Evolutionary conservation across 2,329 filamentous ascomycete genomes (phyloP).

Genomic region (Epichloe typhina): DNA sequence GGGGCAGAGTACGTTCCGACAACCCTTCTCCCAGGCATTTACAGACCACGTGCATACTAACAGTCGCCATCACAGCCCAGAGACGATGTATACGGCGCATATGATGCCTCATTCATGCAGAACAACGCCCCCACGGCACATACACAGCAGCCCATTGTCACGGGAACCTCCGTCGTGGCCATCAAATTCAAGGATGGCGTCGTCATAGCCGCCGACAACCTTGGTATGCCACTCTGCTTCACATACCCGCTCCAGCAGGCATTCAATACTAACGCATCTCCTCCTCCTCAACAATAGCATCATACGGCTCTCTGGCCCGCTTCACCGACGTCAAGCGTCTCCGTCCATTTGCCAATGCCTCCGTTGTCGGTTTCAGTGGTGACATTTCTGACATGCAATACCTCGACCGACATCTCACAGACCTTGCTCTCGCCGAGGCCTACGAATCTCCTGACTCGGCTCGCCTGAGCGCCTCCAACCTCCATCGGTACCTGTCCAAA

Average conservation of each 20-base stretch:
- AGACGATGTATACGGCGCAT: conserved; percentile 92
- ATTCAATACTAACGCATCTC: not conserved
- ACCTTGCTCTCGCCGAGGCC: conserved; percentile 78
- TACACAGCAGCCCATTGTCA: conserved; percentile 87
- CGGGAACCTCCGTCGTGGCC: conserved; percentile 87
- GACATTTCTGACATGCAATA: conserved; percentile 99
- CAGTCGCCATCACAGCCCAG: conserved; percentile 51
- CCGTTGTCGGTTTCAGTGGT: conserved; percentile 86
- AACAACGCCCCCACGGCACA: conserved; percentile 60
- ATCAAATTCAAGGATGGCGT: conserved; percentile 95
- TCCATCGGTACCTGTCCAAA: conserved; percentile 93
- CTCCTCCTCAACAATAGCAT: conserved; percentile 43
- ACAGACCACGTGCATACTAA: conserved; percentile 7
- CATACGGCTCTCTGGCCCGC: conserved; percentile 90
- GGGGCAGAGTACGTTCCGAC: conserved; percentile 49
- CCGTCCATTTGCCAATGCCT: conserved; percentile 70
- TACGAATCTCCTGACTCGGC: conserved; percentile 42
- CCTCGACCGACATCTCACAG: conserved; percentile 79
- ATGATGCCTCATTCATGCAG: conserved; percentile 77
- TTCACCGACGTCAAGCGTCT: conserved; percentile 96
- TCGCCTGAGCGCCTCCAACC: conserved; percentile 74
- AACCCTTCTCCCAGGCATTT: conserved; percentile 6
- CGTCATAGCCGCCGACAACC: conserved; percentile 91
- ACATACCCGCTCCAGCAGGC: not conserved
- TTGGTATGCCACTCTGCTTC: conserved; percentile 43